Evolutionary conservation across 208 protist species (phyloP), one percentile per base, ranked within the genome.

Genomic region (Trypanosoma brucei): DNA sequence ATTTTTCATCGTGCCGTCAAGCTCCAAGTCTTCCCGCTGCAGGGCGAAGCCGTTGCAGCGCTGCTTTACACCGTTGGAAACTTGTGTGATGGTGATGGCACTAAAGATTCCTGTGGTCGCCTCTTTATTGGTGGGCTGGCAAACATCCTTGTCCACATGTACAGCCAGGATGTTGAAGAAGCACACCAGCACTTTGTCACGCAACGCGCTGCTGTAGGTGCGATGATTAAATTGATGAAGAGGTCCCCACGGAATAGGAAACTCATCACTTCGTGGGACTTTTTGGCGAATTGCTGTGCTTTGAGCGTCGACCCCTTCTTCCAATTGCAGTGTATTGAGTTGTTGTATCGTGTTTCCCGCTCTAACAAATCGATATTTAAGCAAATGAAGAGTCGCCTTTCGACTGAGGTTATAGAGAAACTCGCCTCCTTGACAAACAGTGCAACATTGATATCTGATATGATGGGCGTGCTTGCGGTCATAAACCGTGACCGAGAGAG

Each of bases 181-280:
- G 78, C 85, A 11, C 57, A 63, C 22, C 67, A 55, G 6, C 68
- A 81, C 65, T 89, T 92, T 64, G 70, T 88, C 39, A 42, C 81
- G 2, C 91, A 93, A 64, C 81, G 91, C 34, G 84, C 69, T 34
- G 73, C 73, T 35, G 80, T 86, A 60, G 91, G 83, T 39, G 85
- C 84, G n/a, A 78, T 96, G 13, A 96, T 96, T 66, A 92, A 96
- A 57, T 71, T 96, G 13, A 85, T 96, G 42, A 93, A 94, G 65
- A 83, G 86, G 14, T 94, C 87, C n/a, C 87, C 79, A 59, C 70
- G 86, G 50, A 96, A 96, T 72, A 96, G 93, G 60, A 68, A 78
- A 49, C 80, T 84, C 4, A 76, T 91, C 59, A 37, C 65, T 3
- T 91, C 87, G 22, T 93, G 86, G 83, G 71, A 75, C 40, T 84